These are phyloP conservation scores for Termitomyces sp. DNA, from an alignment of 768 basidiomycete genomes.

Conservation along the genomic window DNA sequence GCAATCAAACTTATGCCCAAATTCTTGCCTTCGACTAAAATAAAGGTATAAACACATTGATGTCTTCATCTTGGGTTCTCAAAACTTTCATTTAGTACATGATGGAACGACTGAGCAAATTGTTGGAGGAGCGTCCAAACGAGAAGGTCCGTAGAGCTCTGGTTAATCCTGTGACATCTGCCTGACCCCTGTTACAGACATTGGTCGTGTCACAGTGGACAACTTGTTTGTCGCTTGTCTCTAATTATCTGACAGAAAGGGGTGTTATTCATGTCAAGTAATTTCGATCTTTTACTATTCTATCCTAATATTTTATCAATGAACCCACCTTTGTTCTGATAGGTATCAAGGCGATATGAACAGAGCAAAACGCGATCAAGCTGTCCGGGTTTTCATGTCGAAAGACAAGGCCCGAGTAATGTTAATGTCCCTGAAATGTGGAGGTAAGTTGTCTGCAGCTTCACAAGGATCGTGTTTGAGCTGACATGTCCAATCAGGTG, in stretches of 20 bases:
- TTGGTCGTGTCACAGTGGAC: constrained; percentile 75
- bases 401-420: constrained; percentile 54
- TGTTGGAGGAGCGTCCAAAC: constrained; percentile 45
- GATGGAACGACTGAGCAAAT: constrained; percentile 52
- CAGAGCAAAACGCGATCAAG: constrained; percentile 44
- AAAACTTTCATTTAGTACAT: constrained; percentile 34
- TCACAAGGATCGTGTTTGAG: neutral
- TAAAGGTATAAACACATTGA: constrained; percentile 47
- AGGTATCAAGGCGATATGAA: constrained; percentile 66
- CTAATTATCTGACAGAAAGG: constrained; percentile 52
- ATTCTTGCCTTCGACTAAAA: constrained; percentile 71
- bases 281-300: constrained; percentile 7
- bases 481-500: constrained; percentile 23
- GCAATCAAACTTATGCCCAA: constrained; percentile 44
- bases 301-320: neutral
- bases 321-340: neutral
- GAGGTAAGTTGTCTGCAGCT: constrained; percentile 32
- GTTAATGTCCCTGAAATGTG: constrained; percentile 64
- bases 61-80: neutral
- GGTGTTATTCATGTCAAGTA: constrained; percentile 55
- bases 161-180: neutral
- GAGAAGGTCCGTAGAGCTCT: constrained; percentile 48
- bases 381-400: constrained; percentile 58
- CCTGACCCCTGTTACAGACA: constrained; percentile 31
- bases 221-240: constrained; percentile 58